phyloP scores from a whole-genome alignment of 1,284 basidiomycete genomes.

The Bjerkandera adusta region DNA sequence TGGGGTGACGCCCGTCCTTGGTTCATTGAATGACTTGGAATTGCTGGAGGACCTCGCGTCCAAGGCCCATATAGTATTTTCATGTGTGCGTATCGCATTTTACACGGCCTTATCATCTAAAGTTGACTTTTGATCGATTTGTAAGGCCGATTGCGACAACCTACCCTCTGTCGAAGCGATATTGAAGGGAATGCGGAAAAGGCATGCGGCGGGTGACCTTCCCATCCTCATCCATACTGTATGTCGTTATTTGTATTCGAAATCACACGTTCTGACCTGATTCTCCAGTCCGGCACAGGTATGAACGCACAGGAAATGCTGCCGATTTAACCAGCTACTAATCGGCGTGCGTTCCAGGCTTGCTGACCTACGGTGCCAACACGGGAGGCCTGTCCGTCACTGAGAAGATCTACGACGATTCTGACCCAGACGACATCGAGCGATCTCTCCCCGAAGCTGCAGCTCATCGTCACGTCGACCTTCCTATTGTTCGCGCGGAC shows the following conservation, averaged over 20 bases:
- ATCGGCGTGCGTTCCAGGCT: too few species aligned
- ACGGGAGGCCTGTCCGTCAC: constrained; percentile 16
- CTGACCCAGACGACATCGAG: constrained; percentile 31
- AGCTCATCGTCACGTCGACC: constrained; percentile 44
- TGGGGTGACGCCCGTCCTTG: constrained; percentile 23
- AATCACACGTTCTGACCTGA: too few species aligned
- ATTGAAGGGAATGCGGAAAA: constrained; percentile 42
- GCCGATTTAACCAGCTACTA: too few species aligned
- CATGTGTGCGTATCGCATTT: constrained; percentile 8
- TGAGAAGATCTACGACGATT: constrained; percentile 16
- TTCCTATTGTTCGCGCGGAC: constrained; percentile 39
- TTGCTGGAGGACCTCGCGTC: constrained; percentile 16
- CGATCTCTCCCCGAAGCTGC: constrained; percentile 34
- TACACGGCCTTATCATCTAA: too few species aligned
- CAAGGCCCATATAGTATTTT: constrained; percentile 22
- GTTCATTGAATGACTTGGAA: constrained; percentile 19
- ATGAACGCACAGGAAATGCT: too few species aligned
- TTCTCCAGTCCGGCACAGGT: constrained; percentile 45
- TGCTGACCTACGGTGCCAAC: too few species aligned
- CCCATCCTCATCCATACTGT: constrained; percentile 56
- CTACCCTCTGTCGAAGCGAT: constrained; percentile 38
- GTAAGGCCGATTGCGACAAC: constrained; percentile 44
- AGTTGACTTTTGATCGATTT: too few species aligned
- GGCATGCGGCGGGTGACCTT: constrained; percentile 36
- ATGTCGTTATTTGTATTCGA: too few species aligned